These are phyloP conservation scores for Pseudohalonectria lignicola DNA, from an alignment of 2,329 filamentous ascomycete genomes.

Conservation along the genomic window DNA sequence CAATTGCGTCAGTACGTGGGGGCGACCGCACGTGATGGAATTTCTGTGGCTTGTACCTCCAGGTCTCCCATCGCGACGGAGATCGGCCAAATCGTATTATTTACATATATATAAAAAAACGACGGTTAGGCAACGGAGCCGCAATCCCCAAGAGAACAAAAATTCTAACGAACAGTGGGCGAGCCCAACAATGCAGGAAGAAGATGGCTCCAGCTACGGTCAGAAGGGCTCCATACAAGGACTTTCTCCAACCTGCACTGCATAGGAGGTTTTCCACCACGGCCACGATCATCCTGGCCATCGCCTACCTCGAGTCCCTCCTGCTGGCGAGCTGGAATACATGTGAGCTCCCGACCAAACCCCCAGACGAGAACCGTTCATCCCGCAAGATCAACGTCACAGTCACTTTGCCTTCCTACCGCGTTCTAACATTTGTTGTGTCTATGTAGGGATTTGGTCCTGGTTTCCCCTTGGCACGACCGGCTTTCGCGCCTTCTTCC, in stretches of 20 bases:
- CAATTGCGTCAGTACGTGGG: conserved; percentile 1
- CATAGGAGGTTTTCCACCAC: conserved; percentile 80
- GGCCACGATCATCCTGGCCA: conserved; percentile 53
- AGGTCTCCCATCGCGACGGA: too few relatives aligned
- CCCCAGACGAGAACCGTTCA: too few relatives aligned
- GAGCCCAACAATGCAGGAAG: conserved; percentile 33
- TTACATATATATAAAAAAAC: too few relatives aligned
- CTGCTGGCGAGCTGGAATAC: conserved; percentile 59
- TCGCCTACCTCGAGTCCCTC: conserved; percentile 66
- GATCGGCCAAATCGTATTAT: too few relatives aligned
- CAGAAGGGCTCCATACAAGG: conserved; percentile 61
- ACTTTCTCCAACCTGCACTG: conserved; percentile 80
- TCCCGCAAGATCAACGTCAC: too few relatives aligned
- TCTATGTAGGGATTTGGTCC: conserved; percentile 59
- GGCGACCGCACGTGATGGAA: too few relatives aligned
- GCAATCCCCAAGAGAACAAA: background rate
- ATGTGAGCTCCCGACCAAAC: conserved; percentile 35
- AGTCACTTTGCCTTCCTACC: too few relatives aligned
- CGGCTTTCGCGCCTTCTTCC: conserved; percentile 61
- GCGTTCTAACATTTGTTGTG: too few relatives aligned
- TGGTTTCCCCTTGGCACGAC: conserved; percentile 75
- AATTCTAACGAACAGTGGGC: background rate
- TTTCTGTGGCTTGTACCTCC: too few relatives aligned
- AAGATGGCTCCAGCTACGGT: conserved; percentile 40
- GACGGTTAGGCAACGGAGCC: too few relatives aligned